Evolutionary conservation across 306 rosid species (phyloP), one percentile per base, ranked within the genome.

Genomic region (Quercus rubra): DNA sequence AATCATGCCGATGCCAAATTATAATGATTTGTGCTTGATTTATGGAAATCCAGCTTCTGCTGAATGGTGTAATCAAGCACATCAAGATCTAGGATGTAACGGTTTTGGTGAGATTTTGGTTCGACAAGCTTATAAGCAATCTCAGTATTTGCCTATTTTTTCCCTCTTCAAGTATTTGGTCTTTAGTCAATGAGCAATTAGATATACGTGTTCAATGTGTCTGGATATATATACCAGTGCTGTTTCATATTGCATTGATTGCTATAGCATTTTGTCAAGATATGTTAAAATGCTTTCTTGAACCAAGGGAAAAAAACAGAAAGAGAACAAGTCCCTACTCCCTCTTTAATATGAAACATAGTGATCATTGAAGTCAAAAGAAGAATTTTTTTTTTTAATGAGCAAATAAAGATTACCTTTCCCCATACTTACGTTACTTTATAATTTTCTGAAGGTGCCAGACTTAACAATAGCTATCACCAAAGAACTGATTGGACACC

Each of bases 1-100:
- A 79, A 72, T 30, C 55, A 68, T 12, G 20, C 69, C 80, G n/a
- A 81, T 38, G 79, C 91, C 93, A 85, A 87, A 87, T 68, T 89
- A 85, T 59, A 81, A 74, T 81, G 88, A 83, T 74, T 79, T 89
- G 82, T 87, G 86, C 88, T 82, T 89, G 78, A 85, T 87, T 81
- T 89, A 83, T 81, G 90, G 89, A 81, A 81, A 79, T 77, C 77
- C 85, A 73, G 77, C 70, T 55, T 73, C 84, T 52, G 73, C 85
- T 56, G 59, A 31, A 69, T 55, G 71, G 55, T 61, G 49, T 35
- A 77, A 78, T 52, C 67, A 51, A 63, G 71, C 77, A 31, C 79
- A 49, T 77, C 82, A 81, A 56, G 75, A 71, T 74, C 28, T 54
- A 46, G 76, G 77, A 46, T 76, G 79, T 73, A 69, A 79, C 20